Percentiles rank a stretch among this genome's conserved stretches.
Evolutionary conservation across 805 yeast genomes (phyloP).

Genomic region (Suhomyces xylopsoci): DNA sequence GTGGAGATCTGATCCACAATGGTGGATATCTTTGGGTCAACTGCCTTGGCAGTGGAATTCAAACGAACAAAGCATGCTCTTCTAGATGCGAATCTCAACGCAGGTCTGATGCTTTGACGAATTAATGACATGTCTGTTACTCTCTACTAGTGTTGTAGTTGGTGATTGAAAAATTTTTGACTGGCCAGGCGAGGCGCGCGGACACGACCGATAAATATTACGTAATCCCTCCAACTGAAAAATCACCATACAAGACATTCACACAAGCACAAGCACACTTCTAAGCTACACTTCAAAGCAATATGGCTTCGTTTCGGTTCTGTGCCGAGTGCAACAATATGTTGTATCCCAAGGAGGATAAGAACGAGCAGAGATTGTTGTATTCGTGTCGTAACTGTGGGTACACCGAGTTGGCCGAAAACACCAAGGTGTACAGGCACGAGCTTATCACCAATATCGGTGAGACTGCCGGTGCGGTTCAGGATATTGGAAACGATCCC

Average conservation of each 20-base stretch:
- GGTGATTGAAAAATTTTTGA: constrained; percentile 6
- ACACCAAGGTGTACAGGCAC: constrained; percentile 85
- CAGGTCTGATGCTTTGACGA: constrained; percentile 40
- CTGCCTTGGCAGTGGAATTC: constrained; percentile 48
- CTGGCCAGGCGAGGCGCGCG: background rate
- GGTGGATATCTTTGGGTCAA: constrained; percentile 80
- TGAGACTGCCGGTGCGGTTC: constrained; percentile 95
- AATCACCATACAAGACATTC: background rate
- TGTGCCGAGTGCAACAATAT: constrained; percentile 97
- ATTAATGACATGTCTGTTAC: constrained; percentile 23
- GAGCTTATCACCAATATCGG: constrained; percentile 89
- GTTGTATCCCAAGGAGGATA: constrained; percentile 97
- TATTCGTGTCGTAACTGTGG: constrained; percentile 95
- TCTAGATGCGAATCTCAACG: constrained; percentile 30
- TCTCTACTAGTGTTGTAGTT: background rate
- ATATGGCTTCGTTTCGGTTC: constrained; percentile 90
- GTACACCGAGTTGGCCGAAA: constrained; percentile 87
- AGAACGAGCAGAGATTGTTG: constrained; percentile 66
- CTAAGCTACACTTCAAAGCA: too few species aligned
- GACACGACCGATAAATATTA: background rate
- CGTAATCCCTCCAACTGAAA: background rate
- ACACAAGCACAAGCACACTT: too few species aligned
- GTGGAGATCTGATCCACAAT: constrained; percentile 91
- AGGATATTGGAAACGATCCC: constrained; percentile 95
- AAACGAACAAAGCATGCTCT: constrained; percentile 37